Conservation (phyloP, 106 monocot species). For the Dendrobium catenatum region DNA sequence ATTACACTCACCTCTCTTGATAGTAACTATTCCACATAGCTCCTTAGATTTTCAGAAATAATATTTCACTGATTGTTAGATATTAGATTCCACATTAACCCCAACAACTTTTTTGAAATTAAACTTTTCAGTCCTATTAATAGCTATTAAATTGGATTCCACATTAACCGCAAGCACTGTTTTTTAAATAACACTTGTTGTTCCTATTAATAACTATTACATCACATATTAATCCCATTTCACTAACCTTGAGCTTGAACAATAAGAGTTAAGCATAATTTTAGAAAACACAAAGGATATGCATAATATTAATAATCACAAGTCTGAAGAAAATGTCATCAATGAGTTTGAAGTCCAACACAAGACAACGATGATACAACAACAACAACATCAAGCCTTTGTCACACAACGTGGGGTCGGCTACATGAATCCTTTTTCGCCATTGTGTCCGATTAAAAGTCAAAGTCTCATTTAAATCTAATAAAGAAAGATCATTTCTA, state of each 20-base stretch:
- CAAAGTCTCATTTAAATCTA: too few species aligned
- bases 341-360: background rate
- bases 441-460: too few species aligned
- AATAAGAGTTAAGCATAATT: background rate
- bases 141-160: background rate
- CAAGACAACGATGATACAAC: too few species aligned
- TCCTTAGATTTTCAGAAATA: too few species aligned
- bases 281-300: background rate
- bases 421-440: too few species aligned
- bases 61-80: too few species aligned
- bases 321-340: background rate
- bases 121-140: background rate
- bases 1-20: background rate
- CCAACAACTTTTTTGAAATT: background rate
- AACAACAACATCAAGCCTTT: too few species aligned
- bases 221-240: background rate
- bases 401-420: too few species aligned
- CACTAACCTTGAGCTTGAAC: background rate
- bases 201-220: background rate
- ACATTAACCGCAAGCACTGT: background rate
- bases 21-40: background rate
- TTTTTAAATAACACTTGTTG: background rate
- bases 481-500: too few species aligned
- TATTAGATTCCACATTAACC: background rate
- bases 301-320: background rate